Evolutionary conservation across 2,329 filamentous ascomycete species (phyloP).

Genomic region (Paracorniculantispora psalliotae): DNA sequence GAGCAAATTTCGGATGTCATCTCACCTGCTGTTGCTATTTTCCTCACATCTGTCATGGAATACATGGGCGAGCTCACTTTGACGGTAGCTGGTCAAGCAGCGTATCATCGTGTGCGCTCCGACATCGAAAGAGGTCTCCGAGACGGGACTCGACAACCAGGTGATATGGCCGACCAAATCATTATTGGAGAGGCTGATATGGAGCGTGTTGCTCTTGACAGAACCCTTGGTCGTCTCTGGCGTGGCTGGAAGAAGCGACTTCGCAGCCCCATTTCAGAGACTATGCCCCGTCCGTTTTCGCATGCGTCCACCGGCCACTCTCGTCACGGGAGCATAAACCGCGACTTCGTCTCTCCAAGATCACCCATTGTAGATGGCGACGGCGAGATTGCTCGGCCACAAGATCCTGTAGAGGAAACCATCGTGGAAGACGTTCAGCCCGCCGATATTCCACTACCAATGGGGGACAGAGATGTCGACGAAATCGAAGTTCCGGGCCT

Average conservation of each 20-base stretch:
- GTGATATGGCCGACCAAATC: slow-evolving; percentile 57
- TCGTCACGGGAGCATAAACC: slow-evolving; percentile 31
- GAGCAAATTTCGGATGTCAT: slow-evolving; percentile 64
- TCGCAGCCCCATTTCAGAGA: slow-evolving; percentile 49
- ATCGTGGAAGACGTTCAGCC: slow-evolving; percentile 29
- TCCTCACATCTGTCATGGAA: slow-evolving; percentile 90
- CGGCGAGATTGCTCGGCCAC: slow-evolving; percentile 13
- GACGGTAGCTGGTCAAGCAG: slow-evolving; percentile 79
- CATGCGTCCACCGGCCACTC: slow-evolving; percentile 35
- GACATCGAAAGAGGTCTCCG: slow-evolving; percentile 56
- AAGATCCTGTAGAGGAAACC: slow-evolving; percentile 18
- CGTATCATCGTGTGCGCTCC: slow-evolving; percentile 61
- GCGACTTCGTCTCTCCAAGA: slow-evolving; percentile 33
- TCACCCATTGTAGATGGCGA: slow-evolving; percentile 8
- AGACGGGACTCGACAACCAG: slow-evolving; percentile 42
- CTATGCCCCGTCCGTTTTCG: slow-evolving; percentile 45
- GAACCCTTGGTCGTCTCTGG: slow-evolving; percentile 85
- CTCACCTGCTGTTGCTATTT: slow-evolving; percentile 89
- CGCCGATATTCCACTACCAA: slow-evolving; percentile 59
- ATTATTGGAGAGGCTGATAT: slow-evolving; percentile 89
- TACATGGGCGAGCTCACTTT: slow-evolving; percentile 89
- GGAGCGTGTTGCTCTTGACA: slow-evolving; percentile 86
- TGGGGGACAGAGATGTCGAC: slow-evolving; percentile 61
- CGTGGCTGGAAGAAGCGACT: slow-evolving; percentile 89
- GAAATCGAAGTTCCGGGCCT: slow-evolving; percentile 78